Conservation (phyloP, 129 eudicot genomes). For the Mikania micrantha region DNA sequence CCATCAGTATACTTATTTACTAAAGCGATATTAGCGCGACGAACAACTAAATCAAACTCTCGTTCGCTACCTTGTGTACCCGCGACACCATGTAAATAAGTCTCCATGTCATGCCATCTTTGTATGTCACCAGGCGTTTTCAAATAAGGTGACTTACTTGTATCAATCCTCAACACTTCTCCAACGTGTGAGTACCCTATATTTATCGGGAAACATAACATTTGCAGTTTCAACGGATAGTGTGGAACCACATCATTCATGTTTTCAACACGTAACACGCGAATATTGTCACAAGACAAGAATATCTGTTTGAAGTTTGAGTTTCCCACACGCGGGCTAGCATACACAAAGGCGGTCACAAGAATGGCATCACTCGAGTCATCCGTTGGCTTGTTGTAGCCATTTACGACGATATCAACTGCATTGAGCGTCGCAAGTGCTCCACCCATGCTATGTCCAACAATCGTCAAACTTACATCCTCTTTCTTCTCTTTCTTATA, state of each 20-base stretch:
- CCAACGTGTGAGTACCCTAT: slow-evolving; percentile 66
- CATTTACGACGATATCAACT: slow-evolving; percentile 60
- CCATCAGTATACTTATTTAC: slow-evolving; percentile 54
- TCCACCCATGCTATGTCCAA: slow-evolving; percentile 88
- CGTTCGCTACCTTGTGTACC: slow-evolving; percentile 61
- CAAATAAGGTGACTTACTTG: slow-evolving; percentile 50
- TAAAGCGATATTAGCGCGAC: slow-evolving; percentile 49
- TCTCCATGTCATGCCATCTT: slow-evolving; percentile 72
- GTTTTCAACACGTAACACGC: slow-evolving; percentile 46
- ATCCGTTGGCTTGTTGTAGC: slow-evolving; percentile 39
- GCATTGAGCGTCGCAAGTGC: slow-evolving; percentile 78
- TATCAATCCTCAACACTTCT: slow-evolving; percentile 50
- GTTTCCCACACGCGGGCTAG: slow-evolving; percentile 82
- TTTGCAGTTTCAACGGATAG: background rate
- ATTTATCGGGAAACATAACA: slow-evolving; percentile 61
- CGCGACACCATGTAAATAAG: slow-evolving; percentile 81
- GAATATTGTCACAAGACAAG: slow-evolving; percentile 22
- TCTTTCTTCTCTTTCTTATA: slow-evolving; percentile 82
- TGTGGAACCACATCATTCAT: background rate
- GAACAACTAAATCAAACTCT: slow-evolving; percentile 46
- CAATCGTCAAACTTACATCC: slow-evolving; percentile 63
- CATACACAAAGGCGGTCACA: slow-evolving; percentile 74
- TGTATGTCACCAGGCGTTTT: slow-evolving; percentile 51
- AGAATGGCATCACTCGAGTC: slow-evolving; percentile 36
- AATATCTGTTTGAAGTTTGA: slow-evolving; percentile 24